Evolutionary conservation across 2,329 filamentous ascomycete genomes (phyloP), one percentile per base, ranked within the genome.

Genomic region (Neodidymelliopsis sp.): DNA sequence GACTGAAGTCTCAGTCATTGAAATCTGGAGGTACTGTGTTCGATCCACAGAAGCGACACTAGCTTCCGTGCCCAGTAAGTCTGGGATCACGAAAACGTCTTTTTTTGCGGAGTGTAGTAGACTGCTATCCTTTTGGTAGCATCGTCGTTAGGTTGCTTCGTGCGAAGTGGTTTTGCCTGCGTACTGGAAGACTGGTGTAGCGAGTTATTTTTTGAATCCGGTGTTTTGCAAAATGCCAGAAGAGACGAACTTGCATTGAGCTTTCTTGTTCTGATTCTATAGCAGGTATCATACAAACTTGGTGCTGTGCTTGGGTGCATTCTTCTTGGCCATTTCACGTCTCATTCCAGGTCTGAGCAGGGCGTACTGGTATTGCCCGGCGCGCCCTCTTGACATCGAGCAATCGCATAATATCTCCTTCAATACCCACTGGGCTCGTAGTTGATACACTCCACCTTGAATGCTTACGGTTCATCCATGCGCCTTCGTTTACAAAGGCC

Each of bases 261-360:
- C n/a, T n/a, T n/a, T n/a, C n/a, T n/a, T n/a, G n/a, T n/a, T n/a
- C n/a, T n/a, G n/a, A n/a, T n/a, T n/a, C n/a, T n/a, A n/a, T n/a
- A n/a, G n/a, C n/a, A n/a, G n/a, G n/a, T n/a, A n/a, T n/a, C n/a
- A n/a, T n/a, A n/a, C n/a, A n/a, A n/a, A n/a, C n/a, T n/a, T n/a
- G n/a, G n/a, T n/a, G n/a, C n/a, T n/a, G n/a, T n/a, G n/a, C n/a
- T n/a, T n/a, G n/a, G n/a, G n/a, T n/a, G n/a, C n/a, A n/a, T n/a
- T n/a, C 20, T 27, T 27, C 41, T 6, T n/a, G 27, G 7, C 28
- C 27, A 7, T 49, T 52, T 27, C 56, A 59, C 22, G 46, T 47
- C 25, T 59, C 58, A 28, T 54, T 59, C 56, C 54, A 59, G n/a
- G 60, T 58, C 28, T 61, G 52, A 29, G 54, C 53, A 18, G 63